Base-by-base conservation (phyloP, 1,284 basidiomycete genomes). In the Microstroma glucosiphilum region DNA sequence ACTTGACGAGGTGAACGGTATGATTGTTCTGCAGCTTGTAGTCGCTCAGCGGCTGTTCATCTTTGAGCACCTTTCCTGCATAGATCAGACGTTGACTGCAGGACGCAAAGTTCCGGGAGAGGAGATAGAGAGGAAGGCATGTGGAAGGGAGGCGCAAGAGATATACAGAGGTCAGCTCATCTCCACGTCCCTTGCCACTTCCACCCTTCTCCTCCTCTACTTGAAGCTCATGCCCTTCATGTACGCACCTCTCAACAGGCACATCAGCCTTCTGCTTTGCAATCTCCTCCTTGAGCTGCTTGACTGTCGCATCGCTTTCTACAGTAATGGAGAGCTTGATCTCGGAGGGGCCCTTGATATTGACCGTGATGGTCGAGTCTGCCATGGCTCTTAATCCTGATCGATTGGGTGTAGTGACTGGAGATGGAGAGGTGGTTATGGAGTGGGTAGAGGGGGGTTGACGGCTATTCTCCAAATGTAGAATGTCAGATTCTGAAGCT, bases 21-120 rank as follows among this genome's bases (percentile, higher is more conserved):
- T 76, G 51, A 7, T 30, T 43, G 37, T 71, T 68, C 63, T 76
- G 69, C 59, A 78, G 63, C 62, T 77, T 75, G 72, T 78, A 78
- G 19, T 66, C 61, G 13, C 66, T 61, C 9, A 78, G 63, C 12
- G 66, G 61, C 49, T 75, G 70, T 1, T 72, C 69, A 54, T 78
- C 76, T 60, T 78, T 78, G 53, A 78, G 68, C 12, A 78, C 76
- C 60, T 78, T 78, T 53, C 76, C 76, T 42, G 68, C 68, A 62
- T 78, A 77, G 62, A 78, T 78, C 41, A 78, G 66, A 19, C 76
- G 62, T 58, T 76, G 76, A 37, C 30, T 37, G 30, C 9, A 37
- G 30, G 30, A 37, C 3, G 3, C 4, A 17, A 68, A 63, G 9
- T 3, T 37, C 9, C 3, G 30, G 30, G 4, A 37, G 4, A 37